phyloP scores from a whole-genome alignment of 2,329 filamentous ascomycete species.

The Amauroascus niger region DNA sequence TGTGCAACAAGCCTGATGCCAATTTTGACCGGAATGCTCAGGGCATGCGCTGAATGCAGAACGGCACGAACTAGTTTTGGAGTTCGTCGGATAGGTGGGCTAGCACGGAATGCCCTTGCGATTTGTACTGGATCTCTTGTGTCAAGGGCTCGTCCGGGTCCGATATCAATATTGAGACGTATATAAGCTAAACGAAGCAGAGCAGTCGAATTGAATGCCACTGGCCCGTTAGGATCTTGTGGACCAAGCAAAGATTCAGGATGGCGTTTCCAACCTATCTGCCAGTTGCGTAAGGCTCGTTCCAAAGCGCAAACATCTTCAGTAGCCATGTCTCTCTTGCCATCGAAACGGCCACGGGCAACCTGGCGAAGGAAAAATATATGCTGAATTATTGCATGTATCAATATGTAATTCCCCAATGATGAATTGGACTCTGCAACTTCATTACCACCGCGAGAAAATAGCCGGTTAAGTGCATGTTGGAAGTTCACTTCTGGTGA shows the following conservation, averaged over 20 bases:
- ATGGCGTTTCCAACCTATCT: constrained; percentile 44
- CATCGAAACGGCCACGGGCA: constrained; percentile 34
- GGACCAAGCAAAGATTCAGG: constrained; percentile 47
- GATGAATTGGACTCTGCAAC: constrained; percentile 28
- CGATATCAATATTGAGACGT: constrained; percentile 39
- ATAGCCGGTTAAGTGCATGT: constrained; percentile 37
- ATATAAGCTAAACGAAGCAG: constrained; percentile 42
- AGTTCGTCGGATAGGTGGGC: constrained; percentile 36
- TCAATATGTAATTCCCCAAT: constrained; percentile 46
- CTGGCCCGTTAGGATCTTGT: constrained; percentile 43
- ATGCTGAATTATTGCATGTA: constrained; percentile 46
- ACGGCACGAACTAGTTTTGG: constrained; percentile 42
- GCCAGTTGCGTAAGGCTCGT: constrained; percentile 42
- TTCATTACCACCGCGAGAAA: constrained; percentile 21
- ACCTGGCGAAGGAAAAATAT: constrained; percentile 45
- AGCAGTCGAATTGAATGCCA: constrained; percentile 45
- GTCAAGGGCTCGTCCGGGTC: constrained; percentile 40
- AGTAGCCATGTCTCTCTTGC: constrained; percentile 34
- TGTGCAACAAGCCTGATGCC: constrained; percentile 45
- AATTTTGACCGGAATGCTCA: constrained; percentile 46
- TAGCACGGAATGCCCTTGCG: constrained; percentile 37
- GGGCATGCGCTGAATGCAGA: constrained; percentile 45
- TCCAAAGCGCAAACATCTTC: constrained; percentile 41
- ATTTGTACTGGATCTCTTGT: constrained; percentile 40
- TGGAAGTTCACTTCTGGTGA: constrained; percentile 34